Conservation (phyloP, 345 rosid species). For the Physaria fendleri region DNA sequence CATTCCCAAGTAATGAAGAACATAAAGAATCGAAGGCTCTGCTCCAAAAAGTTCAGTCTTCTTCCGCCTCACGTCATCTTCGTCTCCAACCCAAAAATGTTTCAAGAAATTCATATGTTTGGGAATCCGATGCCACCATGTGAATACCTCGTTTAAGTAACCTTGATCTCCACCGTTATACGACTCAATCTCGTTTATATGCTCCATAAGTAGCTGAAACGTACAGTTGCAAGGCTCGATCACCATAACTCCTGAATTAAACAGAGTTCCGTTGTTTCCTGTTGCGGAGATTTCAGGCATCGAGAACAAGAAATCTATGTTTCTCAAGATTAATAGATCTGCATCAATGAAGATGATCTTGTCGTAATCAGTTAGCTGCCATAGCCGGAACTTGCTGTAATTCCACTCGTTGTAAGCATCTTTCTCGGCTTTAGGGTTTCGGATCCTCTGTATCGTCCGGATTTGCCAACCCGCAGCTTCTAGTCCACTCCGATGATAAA, state of each 20-base stretch:
- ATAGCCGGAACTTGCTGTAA: conserved; percentile 89
- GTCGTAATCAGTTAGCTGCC: conserved; percentile 94
- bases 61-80: conserved; percentile 57
- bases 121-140: conserved; percentile 98
- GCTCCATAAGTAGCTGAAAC: conserved; percentile 75
- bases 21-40: conserved; percentile 81
- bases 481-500: conserved; percentile 74
- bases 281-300: conserved; percentile 89
- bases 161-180: conserved; percentile 94
- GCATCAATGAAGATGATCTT: conserved; percentile 93
- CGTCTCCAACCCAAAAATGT: conserved; percentile 84
- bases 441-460: conserved; percentile 67
- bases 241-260: conserved; percentile 89
- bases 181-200: conserved; percentile 76
- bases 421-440: conserved; percentile 94
- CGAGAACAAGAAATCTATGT: conserved; percentile 78
- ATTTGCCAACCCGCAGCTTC: conserved; percentile 94
- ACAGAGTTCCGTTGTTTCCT: conserved; percentile 79
- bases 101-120: conserved; percentile 82
- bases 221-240: conserved; percentile 83
- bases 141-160: conserved; percentile 78
- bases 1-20: conserved; percentile 78
- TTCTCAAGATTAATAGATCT: conserved; percentile 72
- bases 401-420: conserved; percentile 98
- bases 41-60: conserved; percentile 74